Percentiles rank a stretch among this genome's conserved stretches.
Evolutionary conservation across 2,329 filamentous ascomycete species (phyloP).

Genomic region (Xylariaceae sp.): DNA sequence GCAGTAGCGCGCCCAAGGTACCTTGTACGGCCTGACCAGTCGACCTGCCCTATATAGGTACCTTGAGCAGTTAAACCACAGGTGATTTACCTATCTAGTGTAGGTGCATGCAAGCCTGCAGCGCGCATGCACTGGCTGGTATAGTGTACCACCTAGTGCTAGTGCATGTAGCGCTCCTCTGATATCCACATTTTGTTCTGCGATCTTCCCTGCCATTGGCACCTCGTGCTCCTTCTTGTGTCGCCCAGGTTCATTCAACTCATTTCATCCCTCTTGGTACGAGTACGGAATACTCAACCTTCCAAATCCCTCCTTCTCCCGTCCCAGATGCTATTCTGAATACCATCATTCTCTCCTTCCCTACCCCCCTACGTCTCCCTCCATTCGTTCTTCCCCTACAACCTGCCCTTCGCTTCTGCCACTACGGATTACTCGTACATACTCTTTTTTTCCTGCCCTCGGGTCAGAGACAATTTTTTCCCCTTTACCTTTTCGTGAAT

Average conservation of each 20-base stretch:
- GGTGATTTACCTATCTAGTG: background rate
- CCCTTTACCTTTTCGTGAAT: conserved; percentile 27
- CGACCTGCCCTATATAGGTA: no score
- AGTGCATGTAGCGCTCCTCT: conserved; percentile 8
- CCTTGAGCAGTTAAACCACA: background rate
- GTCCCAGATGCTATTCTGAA: conserved; percentile 30
- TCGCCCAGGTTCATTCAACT: conserved; percentile 18
- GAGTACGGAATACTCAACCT: conserved; percentile 21
- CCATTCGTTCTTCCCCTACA: conserved; percentile 27
- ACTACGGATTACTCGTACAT: conserved; percentile 26
- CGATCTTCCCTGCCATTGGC: conserved; percentile 18
- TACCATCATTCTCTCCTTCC: conserved; percentile 28
- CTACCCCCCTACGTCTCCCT: conserved; percentile 24
- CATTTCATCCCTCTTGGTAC: conserved; percentile 20
- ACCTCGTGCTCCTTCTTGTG: conserved; percentile 19
- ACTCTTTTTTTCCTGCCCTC: conserved; percentile 20
- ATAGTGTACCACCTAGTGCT: background rate
- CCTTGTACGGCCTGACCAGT: no score
- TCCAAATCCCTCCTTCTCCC: conserved; percentile 28
- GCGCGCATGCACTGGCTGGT: background rate
- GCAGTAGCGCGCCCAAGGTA: no score
- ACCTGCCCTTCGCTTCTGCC: conserved; percentile 28
- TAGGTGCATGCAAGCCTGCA: background rate
- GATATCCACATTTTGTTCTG: conserved; percentile 14
- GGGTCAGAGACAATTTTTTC: conserved; percentile 21